phyloP scores from a whole-genome alignment of 805 yeast genomes.

The Candida nemodendra region DNA sequence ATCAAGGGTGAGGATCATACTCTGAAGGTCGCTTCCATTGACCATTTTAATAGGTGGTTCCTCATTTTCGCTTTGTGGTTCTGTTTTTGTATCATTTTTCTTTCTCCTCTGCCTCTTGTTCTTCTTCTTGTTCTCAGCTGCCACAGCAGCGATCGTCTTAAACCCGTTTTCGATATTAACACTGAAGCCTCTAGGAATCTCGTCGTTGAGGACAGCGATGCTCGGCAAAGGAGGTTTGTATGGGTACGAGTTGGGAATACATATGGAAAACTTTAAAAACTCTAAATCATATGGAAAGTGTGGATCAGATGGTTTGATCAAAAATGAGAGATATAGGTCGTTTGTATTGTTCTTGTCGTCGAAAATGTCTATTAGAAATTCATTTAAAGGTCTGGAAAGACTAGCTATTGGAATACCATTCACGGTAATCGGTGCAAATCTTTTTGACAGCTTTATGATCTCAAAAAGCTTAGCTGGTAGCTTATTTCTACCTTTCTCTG shows the following conservation, averaged over 20 bases:
- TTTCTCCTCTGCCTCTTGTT: conserved; percentile 11
- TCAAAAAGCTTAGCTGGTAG: conserved; percentile 20
- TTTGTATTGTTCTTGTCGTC: conserved; percentile 13
- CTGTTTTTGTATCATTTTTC: conserved; percentile 12
- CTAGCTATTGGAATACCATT: conserved; percentile 28
- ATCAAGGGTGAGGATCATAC: conserved; percentile 56
- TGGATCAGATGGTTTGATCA: conserved; percentile 62
- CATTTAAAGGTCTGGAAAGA: conserved; percentile 19
- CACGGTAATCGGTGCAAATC: conserved; percentile 27
- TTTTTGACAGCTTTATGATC: conserved; percentile 20
- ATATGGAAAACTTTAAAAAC: conserved; percentile 48
- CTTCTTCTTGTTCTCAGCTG: conserved; percentile 33
- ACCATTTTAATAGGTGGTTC: conserved; percentile 32
- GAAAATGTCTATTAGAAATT: conserved; percentile 16
- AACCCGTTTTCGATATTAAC: conserved; percentile 69
- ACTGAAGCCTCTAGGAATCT: conserved; percentile 68
- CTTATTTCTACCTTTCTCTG: conserved; percentile 1
- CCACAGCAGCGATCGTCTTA: conserved; percentile 40
- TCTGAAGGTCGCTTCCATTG: conserved; percentile 50
- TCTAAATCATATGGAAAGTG: conserved; percentile 68
- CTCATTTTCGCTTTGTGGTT: conserved; percentile 10
- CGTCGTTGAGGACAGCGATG: conserved; percentile 58
- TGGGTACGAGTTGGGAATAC: conserved; percentile 59
- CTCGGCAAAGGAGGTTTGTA: conserved; percentile 41
- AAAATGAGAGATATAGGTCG: conserved; percentile 42